phyloP scores from a whole-genome alignment of 768 basidiomycete species.

The Glaciozyma antarctica region DNA sequence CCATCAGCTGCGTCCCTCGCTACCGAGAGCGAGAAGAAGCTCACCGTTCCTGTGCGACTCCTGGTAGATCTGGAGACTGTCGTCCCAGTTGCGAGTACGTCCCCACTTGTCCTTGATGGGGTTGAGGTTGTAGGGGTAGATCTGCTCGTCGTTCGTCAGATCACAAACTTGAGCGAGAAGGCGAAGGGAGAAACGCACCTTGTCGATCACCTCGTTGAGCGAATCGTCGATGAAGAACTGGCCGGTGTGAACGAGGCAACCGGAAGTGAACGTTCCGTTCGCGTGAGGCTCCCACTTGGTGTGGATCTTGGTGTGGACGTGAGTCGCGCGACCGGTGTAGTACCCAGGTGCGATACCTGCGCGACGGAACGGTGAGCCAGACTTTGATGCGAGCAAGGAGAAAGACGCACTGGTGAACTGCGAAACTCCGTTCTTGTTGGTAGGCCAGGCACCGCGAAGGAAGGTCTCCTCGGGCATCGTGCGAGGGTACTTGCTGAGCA shows the following conservation, averaged over 20 bases:
- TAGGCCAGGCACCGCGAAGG: conserved; percentile 34
- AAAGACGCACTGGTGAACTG: conserved; percentile 34
- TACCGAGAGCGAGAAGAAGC: conserved; percentile 25
- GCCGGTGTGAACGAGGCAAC: conserved; percentile 29
- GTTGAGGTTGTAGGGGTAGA: conserved; percentile 34
- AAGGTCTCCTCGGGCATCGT: conserved; percentile 34
- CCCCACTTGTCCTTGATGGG: conserved; percentile 32
- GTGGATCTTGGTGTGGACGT: conserved; percentile 28
- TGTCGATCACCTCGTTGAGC: not conserved
- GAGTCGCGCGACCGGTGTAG: conserved; percentile 20
- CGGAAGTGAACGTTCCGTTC: conserved; percentile 24
- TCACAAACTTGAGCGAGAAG: no score
- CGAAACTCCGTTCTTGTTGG: conserved; percentile 35
- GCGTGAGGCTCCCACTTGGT: conserved; percentile 19
- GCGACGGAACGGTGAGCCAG: not conserved
- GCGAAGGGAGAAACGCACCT: no score
- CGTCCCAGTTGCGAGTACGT: conserved; percentile 37
- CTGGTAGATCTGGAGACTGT: conserved; percentile 35
- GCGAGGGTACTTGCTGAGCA: conserved; percentile 33
- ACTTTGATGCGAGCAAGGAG: conserved; percentile 23
- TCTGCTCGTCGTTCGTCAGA: not conserved
- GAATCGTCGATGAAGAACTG: conserved; percentile 35
- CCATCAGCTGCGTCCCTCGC: conserved; percentile 28
- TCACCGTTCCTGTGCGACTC: conserved; percentile 30
- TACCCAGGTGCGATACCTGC: not conserved